Evolutionary conservation across 148 eudicot species (phyloP).

Genomic region (Limonium bicolor): DNA sequence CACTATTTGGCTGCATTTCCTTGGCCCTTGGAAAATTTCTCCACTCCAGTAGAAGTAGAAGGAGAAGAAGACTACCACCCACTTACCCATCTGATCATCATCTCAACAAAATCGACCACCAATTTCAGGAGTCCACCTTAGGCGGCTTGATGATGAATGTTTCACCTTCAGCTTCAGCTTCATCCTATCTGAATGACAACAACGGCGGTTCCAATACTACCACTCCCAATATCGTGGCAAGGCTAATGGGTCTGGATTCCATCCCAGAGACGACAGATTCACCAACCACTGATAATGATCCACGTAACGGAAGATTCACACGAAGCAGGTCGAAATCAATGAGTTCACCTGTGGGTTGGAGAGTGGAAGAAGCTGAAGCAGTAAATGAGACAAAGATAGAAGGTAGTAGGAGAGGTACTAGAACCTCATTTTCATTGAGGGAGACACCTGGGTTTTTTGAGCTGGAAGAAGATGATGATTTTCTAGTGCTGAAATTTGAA

Average conservation of each 20-base stretch:
- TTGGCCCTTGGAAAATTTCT: neutral
- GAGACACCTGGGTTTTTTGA: constrained; percentile 28
- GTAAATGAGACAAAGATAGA: too few species aligned
- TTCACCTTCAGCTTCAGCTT: constrained; percentile 12
- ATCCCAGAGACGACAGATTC: constrained; percentile 17
- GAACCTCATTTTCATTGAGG: constrained; percentile 32
- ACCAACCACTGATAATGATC: constrained; percentile 13
- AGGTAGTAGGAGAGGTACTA: constrained; percentile 12
- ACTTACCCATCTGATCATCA: constrained; percentile 4
- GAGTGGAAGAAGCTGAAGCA: constrained; percentile 17
- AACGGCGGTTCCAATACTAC: constrained; percentile 8
- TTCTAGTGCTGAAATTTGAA: constrained; percentile 52
- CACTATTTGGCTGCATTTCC: constrained; percentile 2
- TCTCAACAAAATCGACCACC: neutral
- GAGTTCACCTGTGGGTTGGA: constrained; percentile 22
- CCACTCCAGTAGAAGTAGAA: neutral
- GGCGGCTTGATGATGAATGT: constrained; percentile 14
- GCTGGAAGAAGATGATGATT: constrained; percentile 48
- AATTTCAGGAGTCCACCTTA: neutral
- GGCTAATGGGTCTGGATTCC: constrained; percentile 69
- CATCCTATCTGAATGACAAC: constrained; percentile 7
- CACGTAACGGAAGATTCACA: too few species aligned
- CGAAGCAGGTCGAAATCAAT: constrained; percentile 18
- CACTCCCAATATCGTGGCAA: constrained; percentile 50
- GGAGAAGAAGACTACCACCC: too few species aligned